Percentiles rank a stretch among this genome's conserved stretches.
Conservation (phyloP, 257 asterid genomes). For the Perilla frutescens region DNA sequence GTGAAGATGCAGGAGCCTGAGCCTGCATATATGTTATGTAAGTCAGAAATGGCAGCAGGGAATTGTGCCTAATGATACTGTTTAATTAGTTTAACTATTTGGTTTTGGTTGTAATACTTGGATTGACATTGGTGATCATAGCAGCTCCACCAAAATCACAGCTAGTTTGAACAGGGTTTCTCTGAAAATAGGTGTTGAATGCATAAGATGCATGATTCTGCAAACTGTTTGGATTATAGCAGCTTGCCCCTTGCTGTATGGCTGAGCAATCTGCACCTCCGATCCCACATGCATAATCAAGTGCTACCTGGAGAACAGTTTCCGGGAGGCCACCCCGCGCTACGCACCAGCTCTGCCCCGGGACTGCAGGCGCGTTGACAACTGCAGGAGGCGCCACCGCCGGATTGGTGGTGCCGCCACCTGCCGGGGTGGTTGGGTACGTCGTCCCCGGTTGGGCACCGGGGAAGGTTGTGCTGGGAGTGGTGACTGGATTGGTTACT, state of each 20-base stretch:
- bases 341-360: slow-evolving; percentile 93
- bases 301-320: slow-evolving; percentile 62
- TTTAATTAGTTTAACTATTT: background rate
- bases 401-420: slow-evolving; percentile 29
- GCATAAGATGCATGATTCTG: slow-evolving; percentile 86
- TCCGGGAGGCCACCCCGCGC: slow-evolving; percentile 69
- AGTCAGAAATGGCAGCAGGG: background rate
- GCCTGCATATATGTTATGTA: slow-evolving; percentile 49
- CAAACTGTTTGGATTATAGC: slow-evolving; percentile 72
- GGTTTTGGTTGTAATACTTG: slow-evolving; percentile 57
- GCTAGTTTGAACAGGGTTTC: slow-evolving; percentile 75
- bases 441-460: slow-evolving; percentile 42
- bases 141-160: slow-evolving; percentile 95
- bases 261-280: slow-evolving; percentile 88
- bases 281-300: slow-evolving; percentile 91
- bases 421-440: slow-evolving; percentile 41
- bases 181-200: slow-evolving; percentile 82
- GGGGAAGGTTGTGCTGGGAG: slow-evolving; percentile 46
- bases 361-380: slow-evolving; percentile 44
- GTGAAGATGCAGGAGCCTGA: slow-evolving; percentile 75
- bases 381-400: slow-evolving; percentile 49
- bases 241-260: slow-evolving; percentile 68
- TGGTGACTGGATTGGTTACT: slow-evolving; percentile 53
- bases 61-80: background rate
- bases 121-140: slow-evolving; percentile 62